Evolutionary conservation across 352 stramenopile genomes (phyloP), one percentile per base, ranked within the genome.

Genomic region (Aphanomyces stellatus): DNA sequence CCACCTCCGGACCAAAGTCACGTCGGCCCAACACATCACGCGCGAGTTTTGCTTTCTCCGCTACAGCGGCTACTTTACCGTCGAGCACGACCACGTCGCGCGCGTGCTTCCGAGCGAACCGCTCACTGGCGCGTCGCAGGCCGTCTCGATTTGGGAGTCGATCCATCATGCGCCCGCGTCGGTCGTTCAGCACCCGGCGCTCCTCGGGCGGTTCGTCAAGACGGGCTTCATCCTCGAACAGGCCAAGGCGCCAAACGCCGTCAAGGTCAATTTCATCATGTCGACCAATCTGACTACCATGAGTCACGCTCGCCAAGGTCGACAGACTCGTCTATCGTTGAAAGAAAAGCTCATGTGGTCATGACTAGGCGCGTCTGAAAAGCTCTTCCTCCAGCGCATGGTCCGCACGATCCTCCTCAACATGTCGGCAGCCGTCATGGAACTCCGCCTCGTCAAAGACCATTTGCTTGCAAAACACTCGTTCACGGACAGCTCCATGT

Each of bases 11-110:
- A n/a, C 49, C 49, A 57, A 57, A 30, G 49, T 30, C n/a, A 33
- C 49, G 22, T 33, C 49, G 11, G 55, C 5, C 25, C 25, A 53
- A 22, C 8, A 30, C 30, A 57, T 67, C 33, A 57, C 60, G 19
- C 43, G 60, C 19, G 60, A 67, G 48, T 67, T 35, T 33, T 67
- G 60, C 60, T 67, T 59, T 33, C 46, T 67, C 22, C 60, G 60
- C 27, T 67, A 67, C 43, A 46, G 28, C 13, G 60, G 60, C 11
- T 67, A 67, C 41, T 67, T 67, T 22, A 67, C 25, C 37, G 5
- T 22, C 30, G 25, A 30, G 10, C 22, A 31, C 41, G 60, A 33
- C 33, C 13, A 33, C 17, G 33, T 63, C 17, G 37, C 22, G 31
- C 60, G 60, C 34, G 60, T 67, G 4, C 31, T 67, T 17, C 60